Evolutionary conservation across 2,329 filamentous ascomycete species (phyloP).

Genomic region (Stagonosporopsis cucurbitacearum): DNA sequence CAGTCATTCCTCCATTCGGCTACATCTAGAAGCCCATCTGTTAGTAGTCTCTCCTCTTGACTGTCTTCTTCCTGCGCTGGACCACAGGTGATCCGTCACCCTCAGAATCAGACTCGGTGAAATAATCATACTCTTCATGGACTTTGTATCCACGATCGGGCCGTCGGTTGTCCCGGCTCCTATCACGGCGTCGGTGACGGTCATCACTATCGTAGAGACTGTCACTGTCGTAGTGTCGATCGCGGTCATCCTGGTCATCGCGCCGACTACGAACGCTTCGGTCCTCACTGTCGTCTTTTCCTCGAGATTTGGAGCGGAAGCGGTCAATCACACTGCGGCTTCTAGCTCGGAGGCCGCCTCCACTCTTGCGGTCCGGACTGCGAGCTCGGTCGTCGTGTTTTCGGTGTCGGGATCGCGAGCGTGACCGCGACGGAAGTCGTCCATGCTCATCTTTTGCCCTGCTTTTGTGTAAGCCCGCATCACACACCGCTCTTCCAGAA

Average conservation of each 20-base stretch:
- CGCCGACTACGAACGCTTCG: slow-evolving; percentile 16
- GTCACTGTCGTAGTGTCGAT: slow-evolving; percentile 15
- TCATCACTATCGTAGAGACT: slow-evolving; percentile 11
- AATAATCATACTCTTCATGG: slow-evolving; percentile 19
- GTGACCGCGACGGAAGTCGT: slow-evolving; percentile 28
- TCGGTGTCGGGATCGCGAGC: slow-evolving; percentile 22
- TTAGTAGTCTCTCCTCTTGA: slow-evolving; percentile 13
- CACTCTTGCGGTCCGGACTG: slow-evolving; percentile 18
- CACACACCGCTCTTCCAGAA: background rate
- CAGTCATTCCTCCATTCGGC: background rate
- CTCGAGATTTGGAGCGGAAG: slow-evolving; percentile 34
- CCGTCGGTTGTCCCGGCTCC: slow-evolving; percentile 12
- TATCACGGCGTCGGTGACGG: slow-evolving; percentile 11
- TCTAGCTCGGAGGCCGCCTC: slow-evolving; percentile 32
- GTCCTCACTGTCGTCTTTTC: slow-evolving; percentile 20
- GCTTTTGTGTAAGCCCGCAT: background rate
- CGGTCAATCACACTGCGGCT: slow-evolving; percentile 35
- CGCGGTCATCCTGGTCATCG: slow-evolving; percentile 16
- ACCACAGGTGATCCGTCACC: slow-evolving; percentile 12
- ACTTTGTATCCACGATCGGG: slow-evolving; percentile 16
- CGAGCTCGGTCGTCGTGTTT: slow-evolving; percentile 18
- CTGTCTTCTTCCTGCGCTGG: slow-evolving; percentile 14
- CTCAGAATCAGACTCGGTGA: slow-evolving; percentile 10
- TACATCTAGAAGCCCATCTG: background rate
- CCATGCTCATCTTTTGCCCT: slow-evolving; percentile 29